Evolutionary conservation across 2,329 filamentous ascomycete species (phyloP).

Genomic region (Pseudogymnoascus sp.): DNA sequence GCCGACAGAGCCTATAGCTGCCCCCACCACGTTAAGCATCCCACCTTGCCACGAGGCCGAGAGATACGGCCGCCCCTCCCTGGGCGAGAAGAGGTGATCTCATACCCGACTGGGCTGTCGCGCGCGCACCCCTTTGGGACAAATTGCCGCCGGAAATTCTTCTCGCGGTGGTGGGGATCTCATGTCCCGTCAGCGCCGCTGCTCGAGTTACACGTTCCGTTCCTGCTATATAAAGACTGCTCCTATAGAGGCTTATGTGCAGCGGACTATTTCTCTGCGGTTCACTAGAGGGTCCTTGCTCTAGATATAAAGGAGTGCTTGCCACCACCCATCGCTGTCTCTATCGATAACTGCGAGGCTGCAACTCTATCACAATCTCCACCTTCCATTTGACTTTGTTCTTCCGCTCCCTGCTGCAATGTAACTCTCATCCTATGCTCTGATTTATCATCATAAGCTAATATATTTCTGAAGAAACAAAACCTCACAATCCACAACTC

Average conservation of each 20-base stretch:
- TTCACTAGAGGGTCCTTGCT: conserved; percentile 3
- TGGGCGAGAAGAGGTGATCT: neutral
- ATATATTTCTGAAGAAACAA: conserved; percentile 4
- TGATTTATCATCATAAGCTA: neutral
- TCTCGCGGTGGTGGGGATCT: conserved; percentile 4
- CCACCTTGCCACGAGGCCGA: conserved; percentile 8
- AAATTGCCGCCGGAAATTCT: conserved; percentile 8
- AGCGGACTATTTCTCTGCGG: neutral
- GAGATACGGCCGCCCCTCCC: conserved; percentile 1
- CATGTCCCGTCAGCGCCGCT: neutral
- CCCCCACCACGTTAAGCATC: conserved; percentile 4
- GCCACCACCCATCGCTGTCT: neutral
- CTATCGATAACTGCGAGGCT: conserved; percentile 2
- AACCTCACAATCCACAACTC: neutral
- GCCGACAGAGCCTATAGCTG: conserved; percentile 7
- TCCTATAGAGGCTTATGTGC: conserved; percentile 8
- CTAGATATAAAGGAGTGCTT: conserved; percentile 8
- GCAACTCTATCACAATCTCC: neutral
- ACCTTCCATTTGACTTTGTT: neutral
- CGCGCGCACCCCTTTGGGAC: conserved; percentile 5
- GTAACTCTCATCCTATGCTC: neutral
- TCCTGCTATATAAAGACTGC: conserved; percentile 4
- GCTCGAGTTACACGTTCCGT: neutral
- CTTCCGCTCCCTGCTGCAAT: neutral
- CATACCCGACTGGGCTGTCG: conserved; percentile 7